These are phyloP conservation scores for Cryptomeria japonica DNA, from an alignment of 75 land plant species.

Conservation along the genomic window DNA sequence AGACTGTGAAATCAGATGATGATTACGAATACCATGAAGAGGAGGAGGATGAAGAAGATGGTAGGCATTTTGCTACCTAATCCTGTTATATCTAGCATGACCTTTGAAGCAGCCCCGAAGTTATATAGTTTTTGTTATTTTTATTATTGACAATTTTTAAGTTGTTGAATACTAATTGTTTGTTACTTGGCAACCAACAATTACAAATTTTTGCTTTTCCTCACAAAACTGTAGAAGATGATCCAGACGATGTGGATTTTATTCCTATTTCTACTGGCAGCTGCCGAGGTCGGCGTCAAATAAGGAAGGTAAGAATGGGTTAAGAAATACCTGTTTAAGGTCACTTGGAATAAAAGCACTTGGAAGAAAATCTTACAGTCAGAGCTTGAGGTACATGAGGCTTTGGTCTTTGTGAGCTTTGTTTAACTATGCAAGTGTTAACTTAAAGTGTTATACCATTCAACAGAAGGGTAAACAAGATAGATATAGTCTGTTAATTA, in stretches of 20 bases:
- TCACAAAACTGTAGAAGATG: constrained; percentile 72
- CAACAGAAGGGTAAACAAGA: not conserved
- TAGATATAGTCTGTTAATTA: not conserved
- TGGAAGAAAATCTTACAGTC: not conserved
- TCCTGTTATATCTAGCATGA: not conserved
- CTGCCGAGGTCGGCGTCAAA: constrained; percentile 17
- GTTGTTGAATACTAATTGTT: constrained; percentile 11
- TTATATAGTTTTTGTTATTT: not conserved
- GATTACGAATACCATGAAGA: constrained; percentile 46
- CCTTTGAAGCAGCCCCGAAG: not conserved
- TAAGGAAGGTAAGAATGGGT: constrained; percentile 16
- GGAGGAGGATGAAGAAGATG: constrained; percentile 46
- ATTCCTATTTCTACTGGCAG: constrained; percentile 59
- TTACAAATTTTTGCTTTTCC: not conserved
- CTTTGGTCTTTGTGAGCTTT: not conserved
- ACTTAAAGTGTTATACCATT: not conserved
- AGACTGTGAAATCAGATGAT: constrained; percentile 30
- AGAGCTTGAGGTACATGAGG: not conserved
- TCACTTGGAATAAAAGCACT: not conserved
- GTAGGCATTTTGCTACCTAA: not conserved
- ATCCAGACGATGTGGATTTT: constrained; percentile 93
- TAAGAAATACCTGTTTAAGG: not conserved
- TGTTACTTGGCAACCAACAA: not conserved
- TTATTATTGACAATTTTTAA: not conserved
- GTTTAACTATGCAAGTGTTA: not conserved